These are phyloP conservation scores for Globisporangium spinosum DNA, from an alignment of 352 stramenopile genomes.

Conservation along the genomic window DNA sequence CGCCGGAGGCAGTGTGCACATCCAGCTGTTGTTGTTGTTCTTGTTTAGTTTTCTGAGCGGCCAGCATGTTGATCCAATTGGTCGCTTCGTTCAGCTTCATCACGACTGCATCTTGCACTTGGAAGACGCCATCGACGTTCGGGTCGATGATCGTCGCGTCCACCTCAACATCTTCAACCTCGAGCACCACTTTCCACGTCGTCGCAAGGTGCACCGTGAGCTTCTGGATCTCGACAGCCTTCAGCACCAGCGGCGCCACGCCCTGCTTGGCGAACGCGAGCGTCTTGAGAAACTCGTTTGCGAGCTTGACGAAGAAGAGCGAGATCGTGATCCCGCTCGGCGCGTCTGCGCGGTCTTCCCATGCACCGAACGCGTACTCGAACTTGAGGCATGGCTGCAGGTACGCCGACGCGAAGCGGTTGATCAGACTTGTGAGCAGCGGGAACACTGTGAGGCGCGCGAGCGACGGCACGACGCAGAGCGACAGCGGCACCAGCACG, in stretches of 20 bases:
- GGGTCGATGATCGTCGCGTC: conserved; percentile 42
- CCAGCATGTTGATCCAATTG: conserved; percentile 32
- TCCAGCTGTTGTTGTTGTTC: conserved; percentile 25
- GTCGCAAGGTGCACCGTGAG: conserved; percentile 45
- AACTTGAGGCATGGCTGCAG: conserved; percentile 47
- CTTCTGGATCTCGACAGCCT: conserved; percentile 35
- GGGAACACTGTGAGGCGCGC: conserved; percentile 58
- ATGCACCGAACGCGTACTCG: conserved; percentile 49
- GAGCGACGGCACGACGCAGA: conserved; percentile 56
- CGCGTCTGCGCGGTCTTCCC: conserved; percentile 27
- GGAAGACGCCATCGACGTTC: conserved; percentile 36
- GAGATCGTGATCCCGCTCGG: conserved; percentile 46
- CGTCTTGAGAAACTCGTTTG: conserved; percentile 48
- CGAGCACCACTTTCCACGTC: conserved; percentile 51
- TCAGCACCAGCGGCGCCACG: conserved; percentile 40
- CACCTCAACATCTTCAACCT: conserved; percentile 44
- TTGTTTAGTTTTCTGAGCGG: conserved; percentile 33
- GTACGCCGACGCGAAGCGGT: conserved; percentile 50
- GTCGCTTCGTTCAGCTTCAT: conserved; percentile 52
- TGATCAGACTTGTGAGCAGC: conserved; percentile 46
- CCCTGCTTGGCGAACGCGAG: conserved; percentile 59
- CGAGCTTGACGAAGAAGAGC: conserved; percentile 53
- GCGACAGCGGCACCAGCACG: conserved; percentile 55
- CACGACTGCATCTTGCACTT: conserved; percentile 43
- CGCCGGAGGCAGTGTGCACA: conserved; percentile 5